Conservation (phyloP, 305 asterid genomes). For the Fraxinus latifolia region DNA sequence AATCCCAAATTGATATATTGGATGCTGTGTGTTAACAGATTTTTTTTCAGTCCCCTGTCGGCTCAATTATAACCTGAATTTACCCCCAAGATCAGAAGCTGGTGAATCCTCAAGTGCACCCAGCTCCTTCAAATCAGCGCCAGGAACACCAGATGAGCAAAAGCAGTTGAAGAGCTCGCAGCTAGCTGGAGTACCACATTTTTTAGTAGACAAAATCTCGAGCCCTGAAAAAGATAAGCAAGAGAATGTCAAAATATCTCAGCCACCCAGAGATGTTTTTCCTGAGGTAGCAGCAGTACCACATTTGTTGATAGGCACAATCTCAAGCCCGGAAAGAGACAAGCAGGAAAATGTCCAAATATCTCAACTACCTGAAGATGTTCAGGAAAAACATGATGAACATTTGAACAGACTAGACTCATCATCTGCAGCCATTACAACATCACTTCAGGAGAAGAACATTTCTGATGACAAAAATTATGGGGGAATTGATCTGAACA, state of each 20-base stretch:
- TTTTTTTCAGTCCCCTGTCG: slow-evolving; percentile 34
- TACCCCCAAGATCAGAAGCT: slow-evolving; percentile 43
- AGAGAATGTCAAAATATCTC: slow-evolving; percentile 28
- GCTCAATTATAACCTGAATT: slow-evolving; percentile 35
- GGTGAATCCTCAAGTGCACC: slow-evolving; percentile 38
- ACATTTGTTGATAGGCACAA: slow-evolving; percentile 22
- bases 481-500: slow-evolving; percentile 59
- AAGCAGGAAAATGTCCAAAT: slow-evolving; percentile 27
- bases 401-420: slow-evolving; percentile 28
- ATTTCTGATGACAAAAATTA: slow-evolving; percentile 34
- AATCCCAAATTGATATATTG: slow-evolving; percentile 8
- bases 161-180: slow-evolving; percentile 39
- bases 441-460: slow-evolving; percentile 32
- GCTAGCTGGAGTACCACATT: slow-evolving; percentile 33
- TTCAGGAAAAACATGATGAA: slow-evolving; percentile 31
- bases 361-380: slow-evolving; percentile 31
- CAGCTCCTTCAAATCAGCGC: slow-evolving; percentile 41
- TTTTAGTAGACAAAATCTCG: slow-evolving; percentile 26
- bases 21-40: slow-evolving; percentile 45
- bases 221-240: slow-evolving; percentile 36
- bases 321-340: slow-evolving; percentile 35
- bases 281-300: neutral
- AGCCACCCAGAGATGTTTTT: slow-evolving; percentile 26
- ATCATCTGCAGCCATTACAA: slow-evolving; percentile 31
- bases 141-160: slow-evolving; percentile 56